Evolutionary conservation across 768 basidiomycete species (phyloP).

Genomic region (Pleurotus tuoliensis): DNA sequence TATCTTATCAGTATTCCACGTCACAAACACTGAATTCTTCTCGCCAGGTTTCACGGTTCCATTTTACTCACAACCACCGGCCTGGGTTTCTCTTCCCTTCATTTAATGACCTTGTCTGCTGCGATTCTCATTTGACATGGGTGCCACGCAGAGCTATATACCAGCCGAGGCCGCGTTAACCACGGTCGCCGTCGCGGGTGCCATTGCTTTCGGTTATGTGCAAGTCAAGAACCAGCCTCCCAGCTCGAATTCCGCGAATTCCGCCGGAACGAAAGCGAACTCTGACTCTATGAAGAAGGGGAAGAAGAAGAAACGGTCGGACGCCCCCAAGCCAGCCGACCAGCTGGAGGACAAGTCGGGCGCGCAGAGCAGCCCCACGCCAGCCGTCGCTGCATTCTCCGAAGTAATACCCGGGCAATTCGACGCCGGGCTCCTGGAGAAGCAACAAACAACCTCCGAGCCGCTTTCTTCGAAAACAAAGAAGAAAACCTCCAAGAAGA

Average conservation of each 20-base stretch:
- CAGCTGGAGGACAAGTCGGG: slow-evolving; percentile 12
- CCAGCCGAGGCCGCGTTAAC: slow-evolving; percentile 35
- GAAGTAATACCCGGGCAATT: slow-evolving; percentile 44
- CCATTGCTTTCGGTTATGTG: slow-evolving; percentile 36
- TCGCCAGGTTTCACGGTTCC: background rate
- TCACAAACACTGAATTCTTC: background rate
- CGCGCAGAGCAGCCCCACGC: slow-evolving; percentile 6
- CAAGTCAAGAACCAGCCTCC: slow-evolving; percentile 14
- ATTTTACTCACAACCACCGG: too few relatives aligned
- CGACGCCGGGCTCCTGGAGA: slow-evolving; percentile 18
- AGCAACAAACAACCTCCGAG: slow-evolving; percentile 7
- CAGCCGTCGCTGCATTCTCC: slow-evolving; percentile 27
- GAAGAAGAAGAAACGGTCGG: slow-evolving; percentile 26
- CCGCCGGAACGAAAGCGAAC: background rate
- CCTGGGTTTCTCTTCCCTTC: too few relatives aligned
- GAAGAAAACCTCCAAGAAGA: slow-evolving; percentile 39
- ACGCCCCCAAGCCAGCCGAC: slow-evolving; percentile 8
- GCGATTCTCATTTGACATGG: slow-evolving; percentile 27
- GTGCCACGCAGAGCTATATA: slow-evolving; percentile 41
- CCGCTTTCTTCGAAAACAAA: slow-evolving; percentile 17
- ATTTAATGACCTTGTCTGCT: too few relatives aligned
- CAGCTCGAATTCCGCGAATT: background rate
- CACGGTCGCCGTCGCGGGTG: slow-evolving; percentile 34
- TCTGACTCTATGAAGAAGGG: slow-evolving; percentile 16
- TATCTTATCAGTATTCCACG: background rate